Conservation (phyloP, 768 basidiomycete species). For the Cyathus striatus region DNA sequence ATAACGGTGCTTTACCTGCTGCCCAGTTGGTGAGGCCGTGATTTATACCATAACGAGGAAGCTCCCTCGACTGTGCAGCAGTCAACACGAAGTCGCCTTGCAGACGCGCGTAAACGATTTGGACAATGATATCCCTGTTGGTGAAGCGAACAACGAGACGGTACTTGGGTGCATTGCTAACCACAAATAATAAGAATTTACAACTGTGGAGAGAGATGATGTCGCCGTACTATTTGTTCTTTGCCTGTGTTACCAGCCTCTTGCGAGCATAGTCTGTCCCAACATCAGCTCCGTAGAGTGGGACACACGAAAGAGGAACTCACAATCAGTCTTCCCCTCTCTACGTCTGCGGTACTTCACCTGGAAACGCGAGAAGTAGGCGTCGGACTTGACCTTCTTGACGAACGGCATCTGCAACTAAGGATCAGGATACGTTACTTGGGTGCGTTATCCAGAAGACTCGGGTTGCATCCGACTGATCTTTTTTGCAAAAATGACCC, state of each 20-base stretch:
- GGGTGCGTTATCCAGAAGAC: slow-evolving; percentile 25
- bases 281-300: slow-evolving; percentile 6
- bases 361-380: slow-evolving; percentile 98
- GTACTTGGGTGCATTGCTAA: slow-evolving; percentile 93
- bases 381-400: slow-evolving; percentile 93
- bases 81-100: slow-evolving; percentile 94
- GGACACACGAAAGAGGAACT: slow-evolving; percentile 17
- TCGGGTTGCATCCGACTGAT: slow-evolving; percentile 29
- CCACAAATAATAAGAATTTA: neutral
- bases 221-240: slow-evolving; percentile 90
- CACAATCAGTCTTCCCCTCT: slow-evolving; percentile 99
- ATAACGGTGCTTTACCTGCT: slow-evolving; percentile 53
- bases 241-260: slow-evolving; percentile 94
- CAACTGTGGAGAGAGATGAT: neutral
- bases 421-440: slow-evolving; percentile 3
- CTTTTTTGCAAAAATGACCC: slow-evolving; percentile 3
- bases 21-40: slow-evolving; percentile 99
- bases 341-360: slow-evolving; percentile 97
- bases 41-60: slow-evolving; percentile 93
- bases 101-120: slow-evolving; percentile 94
- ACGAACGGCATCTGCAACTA: slow-evolving; percentile 82
- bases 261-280: slow-evolving; percentile 91
- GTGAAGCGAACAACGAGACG: slow-evolving; percentile 99
- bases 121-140: slow-evolving; percentile 93
- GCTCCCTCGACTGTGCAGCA: slow-evolving; percentile 85